These are phyloP conservation scores for Camelina sativa DNA, from an alignment of 345 rosid species.

Conservation along the genomic window DNA sequence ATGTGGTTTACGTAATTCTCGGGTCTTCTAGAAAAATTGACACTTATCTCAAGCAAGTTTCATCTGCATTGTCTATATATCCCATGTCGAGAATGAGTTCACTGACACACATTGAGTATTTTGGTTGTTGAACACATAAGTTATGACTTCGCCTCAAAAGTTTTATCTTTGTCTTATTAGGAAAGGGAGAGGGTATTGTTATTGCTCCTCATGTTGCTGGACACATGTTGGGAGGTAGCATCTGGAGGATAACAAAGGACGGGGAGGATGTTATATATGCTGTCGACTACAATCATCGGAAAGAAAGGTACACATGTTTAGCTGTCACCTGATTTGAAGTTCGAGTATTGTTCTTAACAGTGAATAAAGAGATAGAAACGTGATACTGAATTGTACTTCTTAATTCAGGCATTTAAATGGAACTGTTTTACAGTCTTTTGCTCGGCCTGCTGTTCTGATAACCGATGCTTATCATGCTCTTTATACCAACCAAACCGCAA, in stretches of 20 bases:
- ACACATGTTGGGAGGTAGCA: slow-evolving; percentile 92
- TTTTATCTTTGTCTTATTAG: slow-evolving; percentile 44
- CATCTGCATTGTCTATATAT: background rate
- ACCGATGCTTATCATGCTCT: slow-evolving; percentile 95
- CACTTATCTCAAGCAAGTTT: background rate
- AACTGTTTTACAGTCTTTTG: slow-evolving; percentile 87
- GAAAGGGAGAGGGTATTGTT: slow-evolving; percentile 97
- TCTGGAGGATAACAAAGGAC: slow-evolving; percentile 97
- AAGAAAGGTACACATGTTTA: slow-evolving; percentile 68
- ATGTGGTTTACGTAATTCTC: slow-evolving; percentile 14
- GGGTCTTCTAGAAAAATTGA: background rate
- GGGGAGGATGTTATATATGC: slow-evolving; percentile 99
- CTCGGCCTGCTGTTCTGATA: slow-evolving; percentile 93
- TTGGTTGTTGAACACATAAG: background rate
- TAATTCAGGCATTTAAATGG: slow-evolving; percentile 95
- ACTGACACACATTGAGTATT: background rate
- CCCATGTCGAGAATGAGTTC: background rate
- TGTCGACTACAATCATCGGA: slow-evolving; percentile 94
- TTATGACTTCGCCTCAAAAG: background rate
- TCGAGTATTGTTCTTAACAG: slow-evolving; percentile 9
- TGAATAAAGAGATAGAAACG: background rate
- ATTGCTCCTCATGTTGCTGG: slow-evolving; percentile 97
- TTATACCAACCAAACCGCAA: slow-evolving; percentile 74
- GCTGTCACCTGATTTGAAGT: slow-evolving; percentile 28
- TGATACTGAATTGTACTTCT: slow-evolving; percentile 32